Percentiles rank a stretch among this genome's conserved stretches.
These are phyloP conservation scores for Diplotaxis tenuifolia DNA, from an alignment of 345 rosid species.

Conservation along the genomic window DNA sequence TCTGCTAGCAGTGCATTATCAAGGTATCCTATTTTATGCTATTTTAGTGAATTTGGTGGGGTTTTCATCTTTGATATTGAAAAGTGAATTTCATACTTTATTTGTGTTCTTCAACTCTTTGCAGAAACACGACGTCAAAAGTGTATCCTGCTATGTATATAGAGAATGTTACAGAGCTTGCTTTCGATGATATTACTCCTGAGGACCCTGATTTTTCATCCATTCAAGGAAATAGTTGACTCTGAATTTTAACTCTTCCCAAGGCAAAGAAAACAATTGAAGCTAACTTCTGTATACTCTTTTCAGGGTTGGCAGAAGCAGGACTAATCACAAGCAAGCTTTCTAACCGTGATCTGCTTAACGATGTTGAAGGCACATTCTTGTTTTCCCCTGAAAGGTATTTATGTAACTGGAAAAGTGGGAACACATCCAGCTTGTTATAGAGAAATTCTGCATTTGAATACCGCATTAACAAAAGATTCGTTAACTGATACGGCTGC, in stretches of 20 bases:
- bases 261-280: neutral
- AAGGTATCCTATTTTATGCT: constrained; percentile 53
- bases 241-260: neutral
- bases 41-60: constrained; percentile 17
- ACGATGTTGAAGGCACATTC: constrained; percentile 50
- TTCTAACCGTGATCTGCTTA: constrained; percentile 67
- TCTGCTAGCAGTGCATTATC: constrained; percentile 78
- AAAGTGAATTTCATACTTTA: neutral
- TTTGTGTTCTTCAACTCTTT: constrained; percentile 27
- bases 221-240: constrained; percentile 71
- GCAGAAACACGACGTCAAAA: constrained; percentile 71
- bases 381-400: constrained; percentile 88
- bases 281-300: constrained; percentile 27
- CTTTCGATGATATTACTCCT: constrained; percentile 84
- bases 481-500: neutral
- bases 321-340: constrained; percentile 96
- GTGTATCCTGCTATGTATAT: constrained; percentile 97
- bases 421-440: neutral
- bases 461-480: neutral
- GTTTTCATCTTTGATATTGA: constrained; percentile 6
- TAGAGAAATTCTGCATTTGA: neutral
- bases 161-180: constrained; percentile 84
- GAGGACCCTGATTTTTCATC: constrained; percentile 87
- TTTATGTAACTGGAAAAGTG: neutral
- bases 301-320: constrained; percentile 97